These are phyloP conservation scores for Melampsora americana DNA, from an alignment of 1,284 basidiomycete genomes.

Conservation along the genomic window DNA sequence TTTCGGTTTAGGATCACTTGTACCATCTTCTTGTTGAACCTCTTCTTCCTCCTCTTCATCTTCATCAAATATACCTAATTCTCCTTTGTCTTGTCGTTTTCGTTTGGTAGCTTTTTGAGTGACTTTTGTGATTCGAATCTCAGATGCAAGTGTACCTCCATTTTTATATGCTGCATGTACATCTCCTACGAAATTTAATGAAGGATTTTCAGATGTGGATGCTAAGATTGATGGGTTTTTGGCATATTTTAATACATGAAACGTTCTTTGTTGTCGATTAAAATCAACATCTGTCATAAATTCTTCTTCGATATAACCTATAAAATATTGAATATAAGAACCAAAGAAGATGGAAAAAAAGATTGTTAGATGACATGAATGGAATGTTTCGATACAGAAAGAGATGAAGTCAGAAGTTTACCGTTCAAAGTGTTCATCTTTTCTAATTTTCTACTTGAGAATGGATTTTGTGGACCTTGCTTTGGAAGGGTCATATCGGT, in stretches of 20 bases:
- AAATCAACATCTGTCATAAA: slow-evolving; percentile 92
- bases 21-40: slow-evolving; percentile 11
- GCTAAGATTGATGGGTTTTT: slow-evolving; percentile 73
- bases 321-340: slow-evolving; percentile 50
- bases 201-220: slow-evolving; percentile 54
- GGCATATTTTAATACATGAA: slow-evolving; percentile 91
- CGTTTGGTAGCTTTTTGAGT: slow-evolving; percentile 74
- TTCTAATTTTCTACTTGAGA: slow-evolving; percentile 71
- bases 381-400: not conserved
- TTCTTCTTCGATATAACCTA: slow-evolving; percentile 92
- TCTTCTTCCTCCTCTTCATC: slow-evolving; percentile 42
- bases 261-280: slow-evolving; percentile 85
- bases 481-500: slow-evolving; percentile 80
- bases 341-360: not conserved
- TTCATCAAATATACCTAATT: slow-evolving; percentile 64
- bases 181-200: slow-evolving; percentile 73
- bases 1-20: slow-evolving; percentile 46
- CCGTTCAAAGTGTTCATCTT: slow-evolving; percentile 67
- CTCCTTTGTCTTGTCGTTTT: slow-evolving; percentile 73
- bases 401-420: not conserved
- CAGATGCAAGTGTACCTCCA: slow-evolving; percentile 71
- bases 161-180: slow-evolving; percentile 69
- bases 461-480: slow-evolving; percentile 88
- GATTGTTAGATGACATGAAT: not conserved
- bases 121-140: slow-evolving; percentile 63